Percentiles rank a stretch among this genome's conserved stretches.
Evolutionary conservation across 2,329 filamentous ascomycete species (phyloP).

Genomic region (Pyrenophora graminea): DNA sequence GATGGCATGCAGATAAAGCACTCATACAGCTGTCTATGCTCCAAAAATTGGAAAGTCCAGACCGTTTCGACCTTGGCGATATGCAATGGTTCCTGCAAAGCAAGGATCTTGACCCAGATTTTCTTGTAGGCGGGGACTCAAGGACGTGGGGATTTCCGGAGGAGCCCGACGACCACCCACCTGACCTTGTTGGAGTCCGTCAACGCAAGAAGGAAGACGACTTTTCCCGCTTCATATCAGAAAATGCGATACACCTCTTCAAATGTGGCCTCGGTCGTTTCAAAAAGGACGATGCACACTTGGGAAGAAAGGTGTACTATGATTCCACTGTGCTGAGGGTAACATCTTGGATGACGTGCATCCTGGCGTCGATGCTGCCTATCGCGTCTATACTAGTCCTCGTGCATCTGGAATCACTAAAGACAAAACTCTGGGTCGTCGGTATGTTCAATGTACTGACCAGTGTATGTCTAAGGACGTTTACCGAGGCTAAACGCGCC

Average conservation of each 20-base stretch:
- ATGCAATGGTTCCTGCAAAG: conserved; percentile 9
- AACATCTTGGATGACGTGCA: conserved; percentile 24
- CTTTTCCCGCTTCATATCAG: conserved; percentile 14
- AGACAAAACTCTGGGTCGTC: conserved; percentile 19
- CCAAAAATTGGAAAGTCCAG: background rate
- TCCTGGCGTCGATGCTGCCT: conserved; percentile 27
- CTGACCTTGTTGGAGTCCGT: conserved; percentile 10
- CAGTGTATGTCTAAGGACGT: conserved; percentile 22
- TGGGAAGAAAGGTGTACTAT: background rate
- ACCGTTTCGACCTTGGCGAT: conserved; percentile 10
- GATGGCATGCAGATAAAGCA: background rate
- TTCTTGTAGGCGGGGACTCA: background rate
- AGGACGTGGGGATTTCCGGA: background rate
- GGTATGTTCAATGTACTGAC: conserved; percentile 30
- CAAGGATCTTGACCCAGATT: background rate
- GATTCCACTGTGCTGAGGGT: conserved; percentile 1
- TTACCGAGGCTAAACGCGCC: conserved; percentile 28
- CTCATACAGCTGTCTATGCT: conserved; percentile 7
- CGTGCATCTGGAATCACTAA: conserved; percentile 13
- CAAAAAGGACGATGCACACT: background rate
- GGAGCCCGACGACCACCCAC: background rate
- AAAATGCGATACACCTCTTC: conserved; percentile 10
- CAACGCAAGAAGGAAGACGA: conserved; percentile 9
- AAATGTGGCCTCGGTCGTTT: conserved; percentile 1
- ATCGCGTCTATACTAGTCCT: conserved; percentile 28